These are phyloP conservation scores for Plantago coronopus DNA, from an alignment of 305 asterid genomes.

Conservation along the genomic window DNA sequence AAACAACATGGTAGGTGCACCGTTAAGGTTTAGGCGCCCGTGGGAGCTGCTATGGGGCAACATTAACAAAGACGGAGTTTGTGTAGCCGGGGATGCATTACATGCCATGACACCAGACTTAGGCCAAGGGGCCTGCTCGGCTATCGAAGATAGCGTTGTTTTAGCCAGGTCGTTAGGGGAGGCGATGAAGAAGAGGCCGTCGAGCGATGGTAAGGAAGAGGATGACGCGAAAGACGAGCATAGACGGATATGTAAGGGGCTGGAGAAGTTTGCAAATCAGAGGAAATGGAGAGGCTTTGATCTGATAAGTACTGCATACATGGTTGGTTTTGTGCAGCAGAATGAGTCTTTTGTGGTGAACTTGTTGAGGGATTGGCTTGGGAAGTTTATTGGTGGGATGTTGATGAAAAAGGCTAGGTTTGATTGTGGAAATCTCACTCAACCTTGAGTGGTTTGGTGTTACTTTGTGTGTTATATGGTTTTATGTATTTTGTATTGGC, in stretches of 20 bases:
- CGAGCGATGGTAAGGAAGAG: not conserved
- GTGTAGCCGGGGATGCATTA: conserved; percentile 66
- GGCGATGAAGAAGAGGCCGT: conserved; percentile 30
- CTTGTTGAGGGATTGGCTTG: conserved; percentile 44
- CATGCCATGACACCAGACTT: conserved; percentile 85
- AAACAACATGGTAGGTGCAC: conserved; percentile 31
- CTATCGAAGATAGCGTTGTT: conserved; percentile 58
- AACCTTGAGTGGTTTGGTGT: not conserved
- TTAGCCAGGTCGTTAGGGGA: conserved; percentile 42
- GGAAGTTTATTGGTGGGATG: conserved; percentile 28
- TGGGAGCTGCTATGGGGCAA: conserved; percentile 50
- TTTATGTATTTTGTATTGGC: too few species aligned
- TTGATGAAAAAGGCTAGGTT: conserved; percentile 40
- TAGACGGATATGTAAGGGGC: conserved; percentile 20
- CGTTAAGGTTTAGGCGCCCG: conserved; percentile 46
- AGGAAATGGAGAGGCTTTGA: conserved; percentile 63
- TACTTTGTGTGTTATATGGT: too few species aligned
- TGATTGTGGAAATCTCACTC: conserved; percentile 51
- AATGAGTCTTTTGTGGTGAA: conserved; percentile 34
- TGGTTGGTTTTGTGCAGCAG: conserved; percentile 47
- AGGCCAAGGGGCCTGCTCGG: conserved; percentile 71
- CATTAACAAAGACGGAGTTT: conserved; percentile 41
- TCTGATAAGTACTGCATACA: conserved; percentile 40
- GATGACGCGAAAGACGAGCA: conserved; percentile 7
- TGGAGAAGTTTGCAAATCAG: conserved; percentile 40